Evolutionary conservation across 176 grass and related monocot genomes (phyloP).

Genomic region (Dactylis glomerata): DNA sequence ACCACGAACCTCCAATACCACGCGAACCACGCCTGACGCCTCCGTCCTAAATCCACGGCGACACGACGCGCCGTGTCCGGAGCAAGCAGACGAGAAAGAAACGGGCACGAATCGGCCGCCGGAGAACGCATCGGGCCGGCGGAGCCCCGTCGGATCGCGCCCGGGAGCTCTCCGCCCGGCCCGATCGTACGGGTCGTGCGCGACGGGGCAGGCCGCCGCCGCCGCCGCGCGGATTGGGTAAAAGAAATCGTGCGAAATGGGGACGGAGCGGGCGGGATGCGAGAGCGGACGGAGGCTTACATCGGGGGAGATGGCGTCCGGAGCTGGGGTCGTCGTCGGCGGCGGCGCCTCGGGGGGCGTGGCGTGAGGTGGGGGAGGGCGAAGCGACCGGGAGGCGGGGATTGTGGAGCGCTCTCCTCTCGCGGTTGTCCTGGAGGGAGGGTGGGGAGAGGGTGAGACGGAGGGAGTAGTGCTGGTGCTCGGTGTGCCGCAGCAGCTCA

Average conservation of each 20-base stretch:
- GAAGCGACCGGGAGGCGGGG: not conserved
- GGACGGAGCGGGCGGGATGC: not conserved
- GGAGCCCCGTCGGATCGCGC: constrained; percentile 15
- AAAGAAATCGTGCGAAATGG: not conserved
- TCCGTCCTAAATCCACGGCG: not conserved
- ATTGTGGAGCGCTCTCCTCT: constrained; percentile 23
- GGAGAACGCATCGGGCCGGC: not conserved
- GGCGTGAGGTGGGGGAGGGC: constrained; percentile 8
- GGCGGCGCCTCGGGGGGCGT: constrained; percentile 33
- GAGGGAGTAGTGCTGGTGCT: not conserved
- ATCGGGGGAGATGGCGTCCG: not conserved
- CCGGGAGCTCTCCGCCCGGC: not conserved
- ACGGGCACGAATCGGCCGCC: constrained; percentile 2
- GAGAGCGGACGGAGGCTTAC: constrained; percentile 11
- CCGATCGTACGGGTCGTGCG: constrained; percentile 11
- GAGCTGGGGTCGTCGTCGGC: not conserved
- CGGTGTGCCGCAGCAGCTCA: constrained; percentile 10
- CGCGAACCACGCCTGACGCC: not conserved
- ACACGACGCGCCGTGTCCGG: not conserved
- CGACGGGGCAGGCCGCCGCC: not conserved
- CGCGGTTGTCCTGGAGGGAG: not conserved
- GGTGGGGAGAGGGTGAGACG: not conserved
- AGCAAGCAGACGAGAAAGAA: not conserved
- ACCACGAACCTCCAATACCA: not conserved
- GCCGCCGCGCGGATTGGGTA: not conserved